These are phyloP conservation scores for Cyclotella cryptica DNA, from an alignment of 108 stramenopile genomes.

Conservation along the genomic window DNA sequence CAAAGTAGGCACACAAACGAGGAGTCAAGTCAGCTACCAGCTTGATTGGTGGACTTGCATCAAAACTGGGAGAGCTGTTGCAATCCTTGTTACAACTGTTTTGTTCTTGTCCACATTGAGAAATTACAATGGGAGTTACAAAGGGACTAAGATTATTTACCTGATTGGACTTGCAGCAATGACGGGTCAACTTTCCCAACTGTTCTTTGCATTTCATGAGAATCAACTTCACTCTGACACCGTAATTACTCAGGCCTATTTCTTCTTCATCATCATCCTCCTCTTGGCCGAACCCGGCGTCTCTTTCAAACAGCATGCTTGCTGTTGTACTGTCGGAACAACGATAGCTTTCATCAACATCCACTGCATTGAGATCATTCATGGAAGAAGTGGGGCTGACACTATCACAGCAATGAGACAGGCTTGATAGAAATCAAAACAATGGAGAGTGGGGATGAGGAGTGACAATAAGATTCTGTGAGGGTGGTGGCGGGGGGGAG, in stretches of 20 bases:
- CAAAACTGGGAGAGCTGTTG: not conserved
- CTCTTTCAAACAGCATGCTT: not conserved
- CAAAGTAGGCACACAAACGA: slow-evolving; percentile 72
- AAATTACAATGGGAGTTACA: slow-evolving; percentile 53
- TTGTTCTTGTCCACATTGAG: not conserved
- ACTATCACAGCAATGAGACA: slow-evolving; percentile 12
- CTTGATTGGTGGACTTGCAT: not conserved
- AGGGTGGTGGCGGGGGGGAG: not conserved
- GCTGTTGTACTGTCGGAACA: too few species aligned
- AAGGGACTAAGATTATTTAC: slow-evolving; percentile 35
- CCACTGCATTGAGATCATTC: not conserved
- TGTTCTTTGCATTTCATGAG: slow-evolving; percentile 15
- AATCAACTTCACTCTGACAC: not conserved
- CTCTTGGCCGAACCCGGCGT: not conserved
- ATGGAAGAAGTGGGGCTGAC: not conserved
- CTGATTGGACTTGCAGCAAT: not conserved
- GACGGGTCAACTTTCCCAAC: slow-evolving; percentile 4
- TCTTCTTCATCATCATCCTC: slow-evolving; percentile 11
- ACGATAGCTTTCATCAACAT: not conserved
- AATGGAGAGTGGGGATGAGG: slow-evolving; percentile 6
- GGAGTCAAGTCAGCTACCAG: slow-evolving; percentile 67
- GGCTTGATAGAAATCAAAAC: slow-evolving; percentile 24
- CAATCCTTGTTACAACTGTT: not conserved
- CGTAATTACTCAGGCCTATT: slow-evolving; percentile 13
- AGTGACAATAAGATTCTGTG: not conserved